A percentile compares a stretch with the other conserved stretches of the same genome.
These are phyloP conservation scores for Lachnellula occidentalis DNA, from an alignment of 2,329 filamentous ascomycete species.

Conservation along the genomic window DNA sequence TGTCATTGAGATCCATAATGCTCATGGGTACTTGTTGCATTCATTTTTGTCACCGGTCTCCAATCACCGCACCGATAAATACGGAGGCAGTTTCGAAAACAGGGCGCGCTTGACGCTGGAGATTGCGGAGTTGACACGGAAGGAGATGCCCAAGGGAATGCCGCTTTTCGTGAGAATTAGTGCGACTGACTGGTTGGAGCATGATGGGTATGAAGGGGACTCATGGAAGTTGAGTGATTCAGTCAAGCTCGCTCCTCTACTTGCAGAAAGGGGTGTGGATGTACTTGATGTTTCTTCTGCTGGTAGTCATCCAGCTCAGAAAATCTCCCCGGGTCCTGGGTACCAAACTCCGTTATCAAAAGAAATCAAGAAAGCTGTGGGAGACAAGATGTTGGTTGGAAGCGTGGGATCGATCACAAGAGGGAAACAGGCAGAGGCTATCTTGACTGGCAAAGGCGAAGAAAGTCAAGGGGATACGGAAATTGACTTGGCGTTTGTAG, in stretches of 20 bases:
- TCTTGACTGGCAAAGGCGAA: slow-evolving; percentile 44
- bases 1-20: slow-evolving; percentile 73
- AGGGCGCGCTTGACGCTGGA: slow-evolving; percentile 64
- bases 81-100: slow-evolving; percentile 68
- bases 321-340: slow-evolving; percentile 52
- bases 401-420: slow-evolving; percentile 45
- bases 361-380: slow-evolving; percentile 66
- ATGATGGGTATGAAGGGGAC: slow-evolving; percentile 46
- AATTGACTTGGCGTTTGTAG: slow-evolving; percentile 45
- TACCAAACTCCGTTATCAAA: slow-evolving; percentile 70
- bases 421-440: slow-evolving; percentile 41
- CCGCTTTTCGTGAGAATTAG: slow-evolving; percentile 69
- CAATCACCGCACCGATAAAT: slow-evolving; percentile 65
- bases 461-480: slow-evolving; percentile 35
- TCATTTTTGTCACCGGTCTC: slow-evolving; percentile 62
- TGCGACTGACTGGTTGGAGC: slow-evolving; percentile 72
- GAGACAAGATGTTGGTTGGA: slow-evolving; percentile 46
- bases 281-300: slow-evolving; percentile 68
- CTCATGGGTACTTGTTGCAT: slow-evolving; percentile 72
- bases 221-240: slow-evolving; percentile 65
- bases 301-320: slow-evolving; percentile 56
- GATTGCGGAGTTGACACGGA: slow-evolving; percentile 55
- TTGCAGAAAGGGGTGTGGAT: slow-evolving; percentile 65
- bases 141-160: slow-evolving; percentile 58
- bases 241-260: slow-evolving; percentile 53